phyloP scores from a whole-genome alignment of 2,329 filamentous ascomycete species.

The Beauveria sp. region DNA sequence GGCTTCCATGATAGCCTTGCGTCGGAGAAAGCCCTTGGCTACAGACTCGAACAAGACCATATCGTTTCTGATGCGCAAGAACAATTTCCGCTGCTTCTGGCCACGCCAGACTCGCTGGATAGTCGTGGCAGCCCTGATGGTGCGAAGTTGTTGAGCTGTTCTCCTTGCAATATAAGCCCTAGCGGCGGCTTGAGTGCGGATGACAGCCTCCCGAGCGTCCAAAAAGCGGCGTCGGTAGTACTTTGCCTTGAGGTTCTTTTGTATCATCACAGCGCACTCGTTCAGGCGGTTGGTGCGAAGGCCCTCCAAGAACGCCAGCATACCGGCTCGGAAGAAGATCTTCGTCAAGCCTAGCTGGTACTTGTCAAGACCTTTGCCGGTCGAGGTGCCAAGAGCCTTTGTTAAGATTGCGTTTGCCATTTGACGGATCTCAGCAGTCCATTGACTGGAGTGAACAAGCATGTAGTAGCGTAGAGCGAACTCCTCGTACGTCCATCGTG shows the following conservation, averaged over 20 bases:
- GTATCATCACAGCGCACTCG: slow-evolving; percentile 92
- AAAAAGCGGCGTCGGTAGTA: slow-evolving; percentile 92
- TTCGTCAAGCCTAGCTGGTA: slow-evolving; percentile 97
- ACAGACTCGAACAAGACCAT: slow-evolving; percentile 82
- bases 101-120: slow-evolving; percentile 96
- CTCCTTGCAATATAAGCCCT: slow-evolving; percentile 73
- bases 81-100: slow-evolving; percentile 78
- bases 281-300: slow-evolving; percentile 84
- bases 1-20: slow-evolving; percentile 89
- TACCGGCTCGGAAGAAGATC: slow-evolving; percentile 98
- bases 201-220: slow-evolving; percentile 73
- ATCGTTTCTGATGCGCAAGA: slow-evolving; percentile 69
- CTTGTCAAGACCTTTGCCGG: slow-evolving; percentile 72
- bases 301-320: slow-evolving; percentile 97
- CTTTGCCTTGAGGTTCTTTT: slow-evolving; percentile 94
- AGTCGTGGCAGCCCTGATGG: slow-evolving; percentile 78
- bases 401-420: slow-evolving; percentile 91
- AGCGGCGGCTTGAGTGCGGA: slow-evolving; percentile 69
- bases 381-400: slow-evolving; percentile 76
- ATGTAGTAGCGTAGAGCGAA: slow-evolving; percentile 98
- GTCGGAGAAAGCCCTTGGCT: slow-evolving; percentile 84
- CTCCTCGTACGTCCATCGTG: slow-evolving; percentile 97
- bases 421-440: slow-evolving; percentile 87
- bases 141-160: slow-evolving; percentile 71
- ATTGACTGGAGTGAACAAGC: slow-evolving; percentile 80